These are phyloP conservation scores for Pseudocercospora macadamiae DNA, from an alignment of 2,329 filamentous ascomycete species.

Conservation along the genomic window DNA sequence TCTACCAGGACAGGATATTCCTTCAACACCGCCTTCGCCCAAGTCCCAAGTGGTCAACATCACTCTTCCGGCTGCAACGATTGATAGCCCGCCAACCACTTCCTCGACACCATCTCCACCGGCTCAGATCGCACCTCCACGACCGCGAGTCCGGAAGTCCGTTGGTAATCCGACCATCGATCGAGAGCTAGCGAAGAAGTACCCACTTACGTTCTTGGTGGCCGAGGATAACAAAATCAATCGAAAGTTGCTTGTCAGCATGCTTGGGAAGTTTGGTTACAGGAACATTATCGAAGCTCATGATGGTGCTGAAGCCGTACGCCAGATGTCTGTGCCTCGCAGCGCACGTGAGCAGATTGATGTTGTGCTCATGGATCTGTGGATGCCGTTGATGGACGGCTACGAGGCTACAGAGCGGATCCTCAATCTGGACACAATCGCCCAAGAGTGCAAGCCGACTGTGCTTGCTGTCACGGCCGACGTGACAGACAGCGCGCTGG, in stretches of 20 bases:
- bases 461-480: constrained; percentile 69
- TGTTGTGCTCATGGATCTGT: constrained; percentile 73
- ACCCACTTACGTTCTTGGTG: constrained; percentile 69
- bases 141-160: constrained; percentile 28
- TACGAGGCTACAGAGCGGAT: constrained; percentile 70
- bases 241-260: constrained; percentile 66
- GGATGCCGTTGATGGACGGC: constrained; percentile 76
- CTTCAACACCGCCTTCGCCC: constrained; percentile 28
- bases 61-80: constrained; percentile 8
- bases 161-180: constrained; percentile 48
- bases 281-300: constrained; percentile 65
- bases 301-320: constrained; percentile 69
- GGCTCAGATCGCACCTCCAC: constrained; percentile 8
- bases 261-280: constrained; percentile 70
- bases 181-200: constrained; percentile 59
- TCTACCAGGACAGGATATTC: not conserved
- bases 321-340: constrained; percentile 52
- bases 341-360: constrained; percentile 52
- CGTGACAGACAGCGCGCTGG: constrained; percentile 65
- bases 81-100: constrained; percentile 6
- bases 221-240: constrained; percentile 76
- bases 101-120: constrained; percentile 17
- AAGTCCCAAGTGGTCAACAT: constrained; percentile 10
- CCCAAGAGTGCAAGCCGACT: constrained; percentile 37
- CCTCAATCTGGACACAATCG: constrained; percentile 49